These are phyloP conservation scores for Wickerhamomyces subpelliculosus DNA, from an alignment of 805 yeast genomes.

Conservation along the genomic window DNA sequence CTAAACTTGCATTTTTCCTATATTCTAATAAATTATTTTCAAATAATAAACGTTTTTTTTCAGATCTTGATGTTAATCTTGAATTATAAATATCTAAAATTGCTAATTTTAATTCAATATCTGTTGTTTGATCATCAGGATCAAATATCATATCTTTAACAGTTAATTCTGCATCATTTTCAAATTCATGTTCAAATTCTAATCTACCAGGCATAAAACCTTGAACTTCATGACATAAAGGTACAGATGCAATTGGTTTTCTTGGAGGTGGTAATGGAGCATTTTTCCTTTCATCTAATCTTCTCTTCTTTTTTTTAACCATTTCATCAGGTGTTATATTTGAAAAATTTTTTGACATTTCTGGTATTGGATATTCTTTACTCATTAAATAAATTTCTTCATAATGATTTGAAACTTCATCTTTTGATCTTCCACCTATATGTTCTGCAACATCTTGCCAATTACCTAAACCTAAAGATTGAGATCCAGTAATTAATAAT, in stretches of 20 bases:
- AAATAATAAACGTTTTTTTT: slow-evolving; percentile 76
- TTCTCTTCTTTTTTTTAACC: slow-evolving; percentile 52
- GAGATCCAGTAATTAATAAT: slow-evolving; percentile 83
- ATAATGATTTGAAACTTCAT: slow-evolving; percentile 87
- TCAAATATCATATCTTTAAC: slow-evolving; percentile 95
- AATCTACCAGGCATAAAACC: slow-evolving; percentile 98
- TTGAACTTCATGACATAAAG: slow-evolving; percentile 93
- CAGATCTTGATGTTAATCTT: slow-evolving; percentile 85
- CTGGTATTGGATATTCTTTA: slow-evolving; percentile 80
- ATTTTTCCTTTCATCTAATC: slow-evolving; percentile 69
- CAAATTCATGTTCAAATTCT: slow-evolving; percentile 94
- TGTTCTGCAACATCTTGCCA: slow-evolving; percentile 99
- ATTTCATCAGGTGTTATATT: slow-evolving; percentile 62
- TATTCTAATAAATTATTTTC: slow-evolving; percentile 79
- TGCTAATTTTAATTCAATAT: slow-evolving; percentile 83
- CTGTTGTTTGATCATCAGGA: slow-evolving; percentile 83
- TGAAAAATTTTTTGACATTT: slow-evolving; percentile 61
- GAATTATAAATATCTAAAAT: slow-evolving; percentile 86
- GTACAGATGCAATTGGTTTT: slow-evolving; percentile 88
- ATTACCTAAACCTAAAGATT: slow-evolving; percentile 86
- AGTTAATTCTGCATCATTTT: slow-evolving; percentile 91
- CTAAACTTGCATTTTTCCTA: slow-evolving; percentile 70
- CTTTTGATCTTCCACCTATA: slow-evolving; percentile 86
- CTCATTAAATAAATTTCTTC: slow-evolving; percentile 62
- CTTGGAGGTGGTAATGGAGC: slow-evolving; percentile 79